Percentiles rank a stretch among this genome's conserved stretches.
These are phyloP conservation scores for Gardenia jasminoides DNA, from an alignment of 257 asterid genomes.

Conservation along the genomic window DNA sequence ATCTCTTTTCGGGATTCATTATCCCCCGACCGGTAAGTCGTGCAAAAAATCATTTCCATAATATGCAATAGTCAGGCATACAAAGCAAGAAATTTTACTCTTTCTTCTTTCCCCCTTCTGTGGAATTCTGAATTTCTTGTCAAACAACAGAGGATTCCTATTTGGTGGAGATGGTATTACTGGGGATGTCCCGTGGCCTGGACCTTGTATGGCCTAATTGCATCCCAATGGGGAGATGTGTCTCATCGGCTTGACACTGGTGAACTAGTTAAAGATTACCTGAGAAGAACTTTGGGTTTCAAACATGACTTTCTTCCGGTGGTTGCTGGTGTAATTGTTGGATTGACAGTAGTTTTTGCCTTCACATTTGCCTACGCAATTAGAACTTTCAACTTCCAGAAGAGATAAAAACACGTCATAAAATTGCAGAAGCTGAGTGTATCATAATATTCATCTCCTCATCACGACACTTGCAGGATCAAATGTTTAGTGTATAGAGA, in stretches of 20 bases:
- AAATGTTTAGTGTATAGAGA: not conserved
- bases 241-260: slow-evolving; percentile 13
- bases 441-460: not conserved
- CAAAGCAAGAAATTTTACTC: not conserved
- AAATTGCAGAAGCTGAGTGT: not conserved
- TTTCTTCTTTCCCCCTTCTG: not conserved
- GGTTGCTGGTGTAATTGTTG: slow-evolving; percentile 40
- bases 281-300: slow-evolving; percentile 49
- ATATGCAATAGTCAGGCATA: not conserved
- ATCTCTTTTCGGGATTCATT: slow-evolving; percentile 70
- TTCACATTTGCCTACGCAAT: slow-evolving; percentile 44
- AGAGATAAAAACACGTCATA: slow-evolving; percentile 24
- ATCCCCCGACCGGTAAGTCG: slow-evolving; percentile 68
- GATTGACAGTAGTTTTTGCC: slow-evolving; percentile 37
- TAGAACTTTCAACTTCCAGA: slow-evolving; percentile 58
- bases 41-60: not conserved
- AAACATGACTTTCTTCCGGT: slow-evolving; percentile 52
- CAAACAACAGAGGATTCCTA: slow-evolving; percentile 52
- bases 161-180: slow-evolving; percentile 92
- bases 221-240: slow-evolving; percentile 62
- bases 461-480: not conserved
- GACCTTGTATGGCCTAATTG: slow-evolving; percentile 60
- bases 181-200: slow-evolving; percentile 64
- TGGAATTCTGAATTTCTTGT: not conserved
- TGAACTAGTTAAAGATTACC: slow-evolving; percentile 39